phyloP scores from a whole-genome alignment of 305 asterid genomes.

The Solanum hybrid region DNA sequence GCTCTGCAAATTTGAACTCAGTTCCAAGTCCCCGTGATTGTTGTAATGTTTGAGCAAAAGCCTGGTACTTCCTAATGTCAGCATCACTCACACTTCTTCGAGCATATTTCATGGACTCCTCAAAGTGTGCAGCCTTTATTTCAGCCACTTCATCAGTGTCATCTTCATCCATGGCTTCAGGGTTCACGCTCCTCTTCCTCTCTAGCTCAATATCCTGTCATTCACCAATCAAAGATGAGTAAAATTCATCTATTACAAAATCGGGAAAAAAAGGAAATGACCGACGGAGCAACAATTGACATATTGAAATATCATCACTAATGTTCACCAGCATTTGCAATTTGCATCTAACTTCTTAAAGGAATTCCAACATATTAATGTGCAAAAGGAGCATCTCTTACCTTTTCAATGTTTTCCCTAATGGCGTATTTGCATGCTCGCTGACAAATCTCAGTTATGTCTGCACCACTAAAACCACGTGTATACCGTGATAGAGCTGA shows the following conservation, averaged over 20 bases:
- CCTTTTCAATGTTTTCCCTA: conserved; percentile 4
- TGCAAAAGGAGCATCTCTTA: neutral
- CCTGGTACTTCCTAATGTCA: conserved; percentile 1
- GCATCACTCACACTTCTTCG: conserved; percentile 6
- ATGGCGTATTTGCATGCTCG: conserved; percentile 6
- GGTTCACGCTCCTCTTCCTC: neutral
- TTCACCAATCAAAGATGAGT: neutral
- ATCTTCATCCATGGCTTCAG: conserved; percentile 6
- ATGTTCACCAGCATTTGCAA: no score
- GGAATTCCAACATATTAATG: conserved; percentile 17
- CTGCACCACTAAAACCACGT: conserved; percentile 7
- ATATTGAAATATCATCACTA: neutral
- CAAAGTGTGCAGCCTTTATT: conserved; percentile 5
- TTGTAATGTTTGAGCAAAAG: conserved; percentile 3
- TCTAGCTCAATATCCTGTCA: conserved; percentile 1
- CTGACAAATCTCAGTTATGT: conserved; percentile 5
- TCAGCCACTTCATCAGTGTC: neutral
- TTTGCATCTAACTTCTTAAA: no score
- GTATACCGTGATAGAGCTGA: neutral
- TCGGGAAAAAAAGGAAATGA: neutral
- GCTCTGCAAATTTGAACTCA: neutral
- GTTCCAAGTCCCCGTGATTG: conserved; percentile 4
- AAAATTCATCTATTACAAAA: neutral
- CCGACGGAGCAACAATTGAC: neutral
- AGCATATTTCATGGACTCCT: conserved; percentile 4